These are phyloP conservation scores for Corynascus novoguineensis DNA, from an alignment of 495 filamentous ascomycete species.

Conservation along the genomic window DNA sequence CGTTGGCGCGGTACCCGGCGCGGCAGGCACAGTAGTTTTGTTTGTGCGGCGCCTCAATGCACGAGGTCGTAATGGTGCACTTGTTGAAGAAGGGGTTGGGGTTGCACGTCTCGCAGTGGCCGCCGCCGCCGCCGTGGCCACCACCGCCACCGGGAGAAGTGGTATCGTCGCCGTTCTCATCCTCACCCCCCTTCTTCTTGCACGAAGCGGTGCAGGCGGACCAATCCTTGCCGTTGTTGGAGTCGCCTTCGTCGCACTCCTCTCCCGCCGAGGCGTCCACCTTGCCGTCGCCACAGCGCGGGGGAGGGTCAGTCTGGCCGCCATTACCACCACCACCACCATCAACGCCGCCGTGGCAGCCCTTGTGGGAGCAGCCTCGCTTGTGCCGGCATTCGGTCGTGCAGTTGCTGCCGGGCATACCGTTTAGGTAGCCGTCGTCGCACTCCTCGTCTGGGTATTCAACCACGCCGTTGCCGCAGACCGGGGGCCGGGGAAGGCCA, in stretches of 20 bases:
- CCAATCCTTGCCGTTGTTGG: slow-evolving; percentile 17
- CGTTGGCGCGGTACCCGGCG: slow-evolving; percentile 20
- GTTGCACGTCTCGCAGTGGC: slow-evolving; percentile 19
- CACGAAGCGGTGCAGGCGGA: slow-evolving; percentile 12
- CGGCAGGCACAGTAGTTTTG: slow-evolving; percentile 23
- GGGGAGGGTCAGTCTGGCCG: neutral
- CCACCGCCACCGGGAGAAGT: no score
- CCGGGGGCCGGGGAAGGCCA: slow-evolving; percentile 11
- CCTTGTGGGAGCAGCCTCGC: neutral
- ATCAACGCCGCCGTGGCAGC: neutral
- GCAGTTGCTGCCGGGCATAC: slow-evolving; percentile 12
- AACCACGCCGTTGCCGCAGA: slow-evolving; percentile 22
- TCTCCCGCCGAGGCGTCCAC: slow-evolving; percentile 12
- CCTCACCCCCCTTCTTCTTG: slow-evolving; percentile 12
- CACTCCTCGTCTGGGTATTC: slow-evolving; percentile 16
- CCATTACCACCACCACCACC: no score
- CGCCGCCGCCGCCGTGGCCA: no score
- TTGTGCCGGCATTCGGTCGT: neutral
- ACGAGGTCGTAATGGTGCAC: slow-evolving; percentile 27
- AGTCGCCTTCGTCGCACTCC: slow-evolving; percentile 22
- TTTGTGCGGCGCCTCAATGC: slow-evolving; percentile 11
- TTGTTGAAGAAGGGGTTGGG: slow-evolving; percentile 25
- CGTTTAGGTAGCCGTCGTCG: slow-evolving; percentile 18
- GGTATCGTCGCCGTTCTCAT: no score
- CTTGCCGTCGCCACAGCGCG: slow-evolving; percentile 17